These are phyloP conservation scores for Onygenales sp. DNA, from an alignment of 2,329 filamentous ascomycete genomes.

Conservation along the genomic window DNA sequence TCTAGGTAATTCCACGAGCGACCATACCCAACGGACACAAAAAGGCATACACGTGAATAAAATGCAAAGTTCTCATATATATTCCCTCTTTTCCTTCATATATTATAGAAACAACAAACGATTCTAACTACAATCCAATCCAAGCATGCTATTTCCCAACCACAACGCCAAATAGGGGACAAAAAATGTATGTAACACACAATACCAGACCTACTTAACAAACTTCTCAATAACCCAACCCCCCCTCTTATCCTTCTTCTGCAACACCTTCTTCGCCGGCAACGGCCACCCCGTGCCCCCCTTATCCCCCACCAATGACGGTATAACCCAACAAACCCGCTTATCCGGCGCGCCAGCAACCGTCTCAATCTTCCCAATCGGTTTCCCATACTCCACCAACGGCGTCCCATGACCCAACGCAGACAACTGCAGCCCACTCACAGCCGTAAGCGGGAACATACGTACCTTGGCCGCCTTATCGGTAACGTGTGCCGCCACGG, in stretches of 20 bases:
- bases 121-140: no score
- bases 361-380: slow-evolving; percentile 67
- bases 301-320: slow-evolving; percentile 61
- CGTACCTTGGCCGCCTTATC: slow-evolving; percentile 63
- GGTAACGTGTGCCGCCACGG: slow-evolving; percentile 43
- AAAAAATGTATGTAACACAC: slow-evolving; percentile 9
- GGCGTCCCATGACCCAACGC: slow-evolving; percentile 76
- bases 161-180: not conserved
- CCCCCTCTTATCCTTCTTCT: slow-evolving; percentile 61
- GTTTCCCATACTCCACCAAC: slow-evolving; percentile 76
- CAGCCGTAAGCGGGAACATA: slow-evolving; percentile 78
- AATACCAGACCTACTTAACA: slow-evolving; percentile 15
- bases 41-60: no score
- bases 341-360: slow-evolving; percentile 38
- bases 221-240: slow-evolving; percentile 65
- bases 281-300: slow-evolving; percentile 72
- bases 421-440: slow-evolving; percentile 66
- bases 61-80: no score
- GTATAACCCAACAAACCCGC: slow-evolving; percentile 75
- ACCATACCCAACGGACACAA: no score
- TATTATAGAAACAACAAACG: no score
- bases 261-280: slow-evolving; percentile 72
- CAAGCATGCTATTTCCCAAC: no score
- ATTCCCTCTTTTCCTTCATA: no score
- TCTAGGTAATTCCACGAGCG: no score